Evolutionary conservation across 2,329 filamentous ascomycete genomes (phyloP), one percentile per base, ranked within the genome.

Genomic region (Neurospora crassa): DNA sequence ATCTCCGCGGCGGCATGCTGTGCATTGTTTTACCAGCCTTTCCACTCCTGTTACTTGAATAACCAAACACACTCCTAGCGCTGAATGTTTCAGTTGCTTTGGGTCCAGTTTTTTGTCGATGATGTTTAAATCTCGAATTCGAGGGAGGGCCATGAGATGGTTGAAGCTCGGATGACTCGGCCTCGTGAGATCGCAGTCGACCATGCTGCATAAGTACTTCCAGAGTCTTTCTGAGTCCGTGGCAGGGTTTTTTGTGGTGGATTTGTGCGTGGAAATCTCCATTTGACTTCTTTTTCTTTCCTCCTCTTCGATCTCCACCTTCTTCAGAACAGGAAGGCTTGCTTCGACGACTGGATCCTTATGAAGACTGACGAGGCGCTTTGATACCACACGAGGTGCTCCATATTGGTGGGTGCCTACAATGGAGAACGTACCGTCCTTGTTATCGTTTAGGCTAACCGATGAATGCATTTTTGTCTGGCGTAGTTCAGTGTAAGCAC

Each of bases 361-460:
- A 5, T 67, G 43, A 3, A 72, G 73, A 41, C 69, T 69, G 5
- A 73, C 18, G 5, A 68, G 69, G 10, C 72, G 63, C 41, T 68
- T 47, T 3, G 74, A 75, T 29, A 74, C 70, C 1, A 74, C 73
- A 14, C 45, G 70, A 0, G 71, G 29, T 4, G 40, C 29, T 7
- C 29, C 37, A 3, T 29, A 18, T 12, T 12, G 8, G 7, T 70
- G 45, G 7, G 69, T 67, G n/a, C 71, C 68, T 12, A 75, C 70
- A 18, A 73, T 18, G 5, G 75, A 75, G 8, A 75, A 71, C 2
- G 75, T 76, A 3, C 74, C 75, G 40, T 76, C 74, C n/a, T 68
- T n/a, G 40, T 76, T 75, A 40, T 75, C 74, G 70, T 75, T 75
- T 12, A 74, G 47, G 4, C 24, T 29, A 16, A 40, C 40, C 1